Conservation (phyloP, 129 eudicot species). For the Flaveria brownii region DNA sequence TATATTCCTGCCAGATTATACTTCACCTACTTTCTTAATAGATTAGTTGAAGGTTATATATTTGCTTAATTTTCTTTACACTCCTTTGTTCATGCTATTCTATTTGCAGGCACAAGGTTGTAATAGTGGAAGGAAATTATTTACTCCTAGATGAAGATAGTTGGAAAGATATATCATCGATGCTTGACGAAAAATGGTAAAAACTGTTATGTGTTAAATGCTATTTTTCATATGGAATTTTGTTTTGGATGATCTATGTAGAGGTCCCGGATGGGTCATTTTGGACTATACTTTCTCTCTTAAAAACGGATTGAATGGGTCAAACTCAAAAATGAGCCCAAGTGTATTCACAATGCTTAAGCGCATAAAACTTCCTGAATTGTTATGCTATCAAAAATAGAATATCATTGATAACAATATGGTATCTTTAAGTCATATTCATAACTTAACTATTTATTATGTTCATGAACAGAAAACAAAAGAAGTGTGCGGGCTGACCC, state of each 20-base stretch:
- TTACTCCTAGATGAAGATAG: constrained; percentile 72
- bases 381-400: not conserved
- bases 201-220: not conserved
- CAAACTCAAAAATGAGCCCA: not conserved
- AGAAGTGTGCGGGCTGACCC: not conserved
- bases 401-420: not conserved
- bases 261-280: not conserved
- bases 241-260: not conserved
- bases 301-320: not conserved
- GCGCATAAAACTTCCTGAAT: not conserved
- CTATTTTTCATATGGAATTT: not conserved
- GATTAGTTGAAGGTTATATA: constrained; percentile 4
- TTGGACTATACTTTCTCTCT: not conserved
- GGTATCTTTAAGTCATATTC: not conserved
- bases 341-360: not conserved
- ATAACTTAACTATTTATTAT: not conserved
- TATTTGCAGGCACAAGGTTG: constrained; percentile 86
- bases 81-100: constrained; percentile 2
- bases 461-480: not conserved
- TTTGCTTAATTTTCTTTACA: constrained; percentile 15
- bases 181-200: constrained; percentile 94
- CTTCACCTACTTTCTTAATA: not conserved
- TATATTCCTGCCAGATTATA: constrained; percentile 16
- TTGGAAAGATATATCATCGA: constrained; percentile 77
- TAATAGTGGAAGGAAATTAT: constrained; percentile 94